These are phyloP conservation scores for Arabis alpina DNA, from an alignment of 345 rosid species.

Conservation along the genomic window DNA sequence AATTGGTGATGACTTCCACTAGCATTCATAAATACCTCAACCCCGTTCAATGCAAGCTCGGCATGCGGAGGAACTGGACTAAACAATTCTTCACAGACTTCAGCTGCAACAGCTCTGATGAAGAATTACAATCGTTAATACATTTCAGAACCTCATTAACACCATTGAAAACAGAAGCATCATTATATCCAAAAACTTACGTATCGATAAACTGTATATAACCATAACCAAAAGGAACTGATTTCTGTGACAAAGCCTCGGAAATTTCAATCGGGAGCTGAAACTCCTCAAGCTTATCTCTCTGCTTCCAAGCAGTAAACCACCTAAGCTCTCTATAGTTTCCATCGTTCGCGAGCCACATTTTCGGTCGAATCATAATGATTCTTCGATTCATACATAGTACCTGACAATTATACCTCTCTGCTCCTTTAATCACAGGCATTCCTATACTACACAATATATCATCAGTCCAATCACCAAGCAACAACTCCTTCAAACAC, in stretches of 20 bases:
- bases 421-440: conserved; percentile 89
- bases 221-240: conserved; percentile 90
- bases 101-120: conserved; percentile 89
- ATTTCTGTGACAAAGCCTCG: conserved; percentile 72
- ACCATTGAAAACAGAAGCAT: conserved; percentile 1
- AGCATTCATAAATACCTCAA: conserved; percentile 96
- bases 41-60: conserved; percentile 96
- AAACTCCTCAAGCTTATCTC: conserved; percentile 70
- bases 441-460: conserved; percentile 94
- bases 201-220: conserved; percentile 85
- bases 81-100: conserved; percentile 94
- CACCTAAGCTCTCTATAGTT: conserved; percentile 87
- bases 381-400: conserved; percentile 80
- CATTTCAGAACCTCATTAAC: conserved; percentile 3
- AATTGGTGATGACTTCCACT: conserved; percentile 96
- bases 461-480: conserved; percentile 84
- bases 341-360: conserved; percentile 96
- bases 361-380: conserved; percentile 87
- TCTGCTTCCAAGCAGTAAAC: conserved; percentile 91
- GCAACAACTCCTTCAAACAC: conserved; percentile 81
- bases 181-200: conserved; percentile 47
- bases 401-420: conserved; percentile 93
- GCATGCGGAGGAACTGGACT: conserved; percentile 82
- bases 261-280: conserved; percentile 74
- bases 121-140: conserved; percentile 12